Conservation (phyloP, 2,329 filamentous ascomycete genomes). For the Zymoseptoria tritici region DNA sequence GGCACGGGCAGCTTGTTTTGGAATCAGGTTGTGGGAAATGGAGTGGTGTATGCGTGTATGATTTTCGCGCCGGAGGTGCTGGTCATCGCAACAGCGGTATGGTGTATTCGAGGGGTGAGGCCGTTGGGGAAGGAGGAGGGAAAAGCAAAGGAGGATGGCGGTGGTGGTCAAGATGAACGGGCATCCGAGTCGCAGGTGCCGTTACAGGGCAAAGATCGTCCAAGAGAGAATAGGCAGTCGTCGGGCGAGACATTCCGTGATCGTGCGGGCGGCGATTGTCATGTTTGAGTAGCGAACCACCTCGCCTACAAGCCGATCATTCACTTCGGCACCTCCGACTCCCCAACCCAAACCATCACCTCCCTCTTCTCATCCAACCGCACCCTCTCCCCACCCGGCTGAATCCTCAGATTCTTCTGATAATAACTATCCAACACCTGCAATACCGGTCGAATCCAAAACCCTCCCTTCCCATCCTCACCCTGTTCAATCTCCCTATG, state of each 20-base stretch:
- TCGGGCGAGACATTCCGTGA: neutral
- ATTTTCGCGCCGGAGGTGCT: neutral
- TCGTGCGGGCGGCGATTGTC: neutral
- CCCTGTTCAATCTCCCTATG: constrained; percentile 30
- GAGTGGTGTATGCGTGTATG: neutral
- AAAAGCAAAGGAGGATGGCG: neutral
- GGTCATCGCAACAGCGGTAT: neutral
- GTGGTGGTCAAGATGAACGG: neutral
- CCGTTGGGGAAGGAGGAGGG: neutral
- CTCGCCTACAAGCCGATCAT: neutral
- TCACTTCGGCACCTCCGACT: neutral
- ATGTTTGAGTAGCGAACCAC: neutral
- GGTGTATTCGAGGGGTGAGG: neutral
- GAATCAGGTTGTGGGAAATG: neutral
- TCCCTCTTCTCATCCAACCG: constrained; percentile 45
- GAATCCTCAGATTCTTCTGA: constrained; percentile 77
- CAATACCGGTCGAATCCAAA: constrained; percentile 65
- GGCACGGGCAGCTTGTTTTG: neutral
- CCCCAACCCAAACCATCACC: neutral
- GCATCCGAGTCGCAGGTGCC: neutral
- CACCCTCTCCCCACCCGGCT: constrained; percentile 71
- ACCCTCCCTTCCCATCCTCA: constrained; percentile 33
- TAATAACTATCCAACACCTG: constrained; percentile 86
- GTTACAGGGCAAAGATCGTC: neutral
- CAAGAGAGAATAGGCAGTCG: neutral